A percentile compares a stretch with the other conserved stretches of the same genome.
phyloP scores from a whole-genome alignment of 2,329 filamentous ascomycete species.

The Corinectria fuckeliana region DNA sequence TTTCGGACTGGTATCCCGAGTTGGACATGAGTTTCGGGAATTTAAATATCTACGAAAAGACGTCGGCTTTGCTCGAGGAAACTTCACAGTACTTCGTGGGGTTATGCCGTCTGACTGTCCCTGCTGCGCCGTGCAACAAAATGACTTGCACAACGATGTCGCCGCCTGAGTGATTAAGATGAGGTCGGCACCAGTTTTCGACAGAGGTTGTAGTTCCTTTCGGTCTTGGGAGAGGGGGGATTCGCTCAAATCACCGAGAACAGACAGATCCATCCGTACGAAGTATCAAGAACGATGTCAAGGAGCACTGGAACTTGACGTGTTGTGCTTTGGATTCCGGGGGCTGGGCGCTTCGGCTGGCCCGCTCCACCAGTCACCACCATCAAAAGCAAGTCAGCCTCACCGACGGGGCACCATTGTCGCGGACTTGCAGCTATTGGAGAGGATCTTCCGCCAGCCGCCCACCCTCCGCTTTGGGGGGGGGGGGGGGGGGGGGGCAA shows the following conservation, averaged over 20 bases:
- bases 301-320: background rate
- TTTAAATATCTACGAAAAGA: background rate
- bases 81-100: background rate
- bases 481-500: no score
- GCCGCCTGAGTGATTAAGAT: no score
- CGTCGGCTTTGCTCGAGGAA: background rate
- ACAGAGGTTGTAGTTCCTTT: no score
- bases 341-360: background rate
- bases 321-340: background rate
- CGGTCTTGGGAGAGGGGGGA: no score
- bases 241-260: background rate
- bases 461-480: background rate
- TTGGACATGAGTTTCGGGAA: conserved; percentile 13
- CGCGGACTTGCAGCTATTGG: conserved; percentile 22
- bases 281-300: background rate
- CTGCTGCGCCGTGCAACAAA: background rate
- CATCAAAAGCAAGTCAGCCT: conserved; percentile 16
- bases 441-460: conserved; percentile 6
- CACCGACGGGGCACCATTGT: conserved; percentile 13
- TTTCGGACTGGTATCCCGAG: background rate
- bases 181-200: no score
- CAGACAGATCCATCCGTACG: background rate
- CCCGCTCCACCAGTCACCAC: background rate
- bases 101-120: background rate
- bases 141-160: conserved; percentile 3